Percentiles rank a stretch among this genome's conserved stretches.
Conservation (phyloP, 169 alveolate genomes). For the Miamiensis avidus region DNA sequence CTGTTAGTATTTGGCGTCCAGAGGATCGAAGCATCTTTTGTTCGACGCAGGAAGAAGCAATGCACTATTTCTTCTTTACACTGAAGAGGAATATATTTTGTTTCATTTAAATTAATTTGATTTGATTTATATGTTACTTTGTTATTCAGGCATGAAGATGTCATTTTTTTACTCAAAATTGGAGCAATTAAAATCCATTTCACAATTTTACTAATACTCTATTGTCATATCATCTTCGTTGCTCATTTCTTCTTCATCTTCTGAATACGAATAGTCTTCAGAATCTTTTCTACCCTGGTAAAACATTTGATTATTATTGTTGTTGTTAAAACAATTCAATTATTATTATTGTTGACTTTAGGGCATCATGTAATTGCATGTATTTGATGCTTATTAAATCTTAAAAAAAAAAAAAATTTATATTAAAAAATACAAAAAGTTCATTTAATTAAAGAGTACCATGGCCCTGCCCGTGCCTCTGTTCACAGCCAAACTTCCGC, state of each 20-base stretch:
- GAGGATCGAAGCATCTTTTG: neutral
- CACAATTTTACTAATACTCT: slow-evolving; percentile 6
- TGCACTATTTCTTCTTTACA: neutral
- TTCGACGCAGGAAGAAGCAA: neutral
- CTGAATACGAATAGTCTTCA: neutral
- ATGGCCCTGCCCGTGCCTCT: neutral
- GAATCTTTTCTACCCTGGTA: neutral
- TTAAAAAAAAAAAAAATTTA: too few species aligned
- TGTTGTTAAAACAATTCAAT: neutral
- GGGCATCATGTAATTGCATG: neutral
- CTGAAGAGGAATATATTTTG: too few species aligned
- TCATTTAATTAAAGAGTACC: too few species aligned
- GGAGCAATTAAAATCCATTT: slow-evolving; percentile 26
- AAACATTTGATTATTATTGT: neutral
- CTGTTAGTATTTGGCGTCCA: neutral
- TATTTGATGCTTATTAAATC: neutral
- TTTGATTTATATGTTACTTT: too few species aligned
- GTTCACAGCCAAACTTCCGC: neutral
- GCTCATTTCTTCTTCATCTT: neutral
- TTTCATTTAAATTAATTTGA: too few species aligned
- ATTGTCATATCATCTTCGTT: neutral
- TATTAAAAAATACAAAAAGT: too few species aligned
- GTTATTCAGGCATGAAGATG: too few species aligned
- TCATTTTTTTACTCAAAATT: too few species aligned
- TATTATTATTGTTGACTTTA: neutral